phyloP scores from a whole-genome alignment of 164 flowering plant genomes.

The Aristolochia fimbriata region DNA sequence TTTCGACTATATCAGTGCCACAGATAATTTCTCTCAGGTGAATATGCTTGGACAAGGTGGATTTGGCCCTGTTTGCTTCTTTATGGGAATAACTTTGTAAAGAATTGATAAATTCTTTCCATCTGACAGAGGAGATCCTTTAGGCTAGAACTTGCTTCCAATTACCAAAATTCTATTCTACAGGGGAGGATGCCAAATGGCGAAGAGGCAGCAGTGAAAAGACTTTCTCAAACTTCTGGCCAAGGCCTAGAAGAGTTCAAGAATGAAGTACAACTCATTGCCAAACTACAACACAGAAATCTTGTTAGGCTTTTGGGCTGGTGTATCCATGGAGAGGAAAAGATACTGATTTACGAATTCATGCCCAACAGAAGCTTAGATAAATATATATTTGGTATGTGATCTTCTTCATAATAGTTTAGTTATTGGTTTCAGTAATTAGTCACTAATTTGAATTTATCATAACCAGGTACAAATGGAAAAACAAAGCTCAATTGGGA shows the following conservation, averaged over 20 bases:
- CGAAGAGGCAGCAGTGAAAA: slow-evolving; percentile 1
- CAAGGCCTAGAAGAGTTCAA: slow-evolving; percentile 7
- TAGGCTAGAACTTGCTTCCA: background rate
- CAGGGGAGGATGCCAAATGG: slow-evolving; percentile 1
- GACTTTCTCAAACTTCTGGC: slow-evolving; percentile 1
- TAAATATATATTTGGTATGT: slow-evolving; percentile 6
- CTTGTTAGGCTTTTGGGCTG: slow-evolving; percentile 65
- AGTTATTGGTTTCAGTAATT: background rate
- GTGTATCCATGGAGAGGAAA: slow-evolving; percentile 62
- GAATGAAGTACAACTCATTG: slow-evolving; percentile 2
- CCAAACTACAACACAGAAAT: slow-evolving; percentile 58
- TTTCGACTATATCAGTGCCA: slow-evolving; percentile 9
- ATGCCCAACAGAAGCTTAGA: slow-evolving; percentile 6
- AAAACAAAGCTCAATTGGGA: slow-evolving; percentile 17
- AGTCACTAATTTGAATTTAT: background rate
- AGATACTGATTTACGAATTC: slow-evolving; percentile 57
- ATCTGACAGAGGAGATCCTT: background rate
- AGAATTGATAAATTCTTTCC: background rate
- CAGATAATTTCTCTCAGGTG: slow-evolving; percentile 9
- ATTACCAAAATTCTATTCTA: background rate
- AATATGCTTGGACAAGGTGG: slow-evolving; percentile 16
- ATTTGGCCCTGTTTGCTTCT: slow-evolving; percentile 6
- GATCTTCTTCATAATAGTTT: background rate
- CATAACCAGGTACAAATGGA: slow-evolving; percentile 2
- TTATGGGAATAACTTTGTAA: background rate